A percentile compares a stretch with the other conserved stretches of the same genome.
Evolutionary conservation across 805 yeast species (phyloP).

Genomic region (Nakazawaea anatomiae): DNA sequence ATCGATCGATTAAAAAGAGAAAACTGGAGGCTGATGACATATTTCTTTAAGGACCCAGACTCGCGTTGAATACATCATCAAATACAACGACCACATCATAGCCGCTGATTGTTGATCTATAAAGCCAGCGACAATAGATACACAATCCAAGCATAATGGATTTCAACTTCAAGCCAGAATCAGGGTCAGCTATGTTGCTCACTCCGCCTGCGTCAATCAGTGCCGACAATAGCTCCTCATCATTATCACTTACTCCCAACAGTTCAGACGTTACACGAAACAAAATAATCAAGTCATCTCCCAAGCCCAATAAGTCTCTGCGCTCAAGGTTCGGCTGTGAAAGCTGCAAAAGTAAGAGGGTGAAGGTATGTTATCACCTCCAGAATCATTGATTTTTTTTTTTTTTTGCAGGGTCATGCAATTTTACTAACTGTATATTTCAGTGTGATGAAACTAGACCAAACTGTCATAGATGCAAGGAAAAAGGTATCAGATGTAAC

Average conservation of each 20-base stretch:
- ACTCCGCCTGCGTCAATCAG: conserved; percentile 19
- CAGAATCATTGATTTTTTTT: not conserved
- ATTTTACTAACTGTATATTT: not conserved
- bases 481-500: conserved; percentile 13
- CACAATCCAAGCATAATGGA: not conserved
- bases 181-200: not conserved
- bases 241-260: no score
- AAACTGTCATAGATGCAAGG: conserved; percentile 29
- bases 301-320: not conserved
- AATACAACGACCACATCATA: not conserved
- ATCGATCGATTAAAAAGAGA: not conserved
- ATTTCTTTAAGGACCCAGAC: no score
- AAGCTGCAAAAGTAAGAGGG: conserved; percentile 13
- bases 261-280: no score
- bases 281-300: no score
- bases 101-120: not conserved
- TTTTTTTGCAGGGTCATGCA: conserved; percentile 11
- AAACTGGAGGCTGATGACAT: no score
- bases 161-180: not conserved
- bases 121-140: no score
- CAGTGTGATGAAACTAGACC: conserved; percentile 35
- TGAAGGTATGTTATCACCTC: conserved; percentile 11
- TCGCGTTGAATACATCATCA: not conserved
- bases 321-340: conserved; percentile 23
- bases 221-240: not conserved